Percentiles rank a stretch among this genome's conserved stretches.
Evolutionary conservation across 768 basidiomycete species (phyloP).

Genomic region (Hirschioporus abietinus): DNA sequence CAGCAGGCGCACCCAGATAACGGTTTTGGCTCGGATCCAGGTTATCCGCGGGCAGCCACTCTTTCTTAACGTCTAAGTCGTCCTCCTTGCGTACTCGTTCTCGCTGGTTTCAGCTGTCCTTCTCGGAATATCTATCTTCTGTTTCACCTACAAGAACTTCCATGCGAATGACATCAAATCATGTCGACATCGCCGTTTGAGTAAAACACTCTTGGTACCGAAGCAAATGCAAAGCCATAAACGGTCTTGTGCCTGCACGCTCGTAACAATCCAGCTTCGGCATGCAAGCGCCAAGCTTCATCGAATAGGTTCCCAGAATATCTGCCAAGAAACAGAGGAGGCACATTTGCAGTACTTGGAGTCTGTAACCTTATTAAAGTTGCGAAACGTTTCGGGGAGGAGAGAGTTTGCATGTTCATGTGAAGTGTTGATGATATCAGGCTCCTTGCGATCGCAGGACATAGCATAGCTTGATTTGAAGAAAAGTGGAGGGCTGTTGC

Average conservation of each 20-base stretch:
- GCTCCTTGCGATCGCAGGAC: background rate
- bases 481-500: background rate
- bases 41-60: too few species aligned
- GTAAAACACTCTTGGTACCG: background rate
- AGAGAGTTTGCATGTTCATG: background rate
- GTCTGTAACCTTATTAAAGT: background rate
- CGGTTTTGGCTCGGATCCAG: too few species aligned
- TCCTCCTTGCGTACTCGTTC: background rate
- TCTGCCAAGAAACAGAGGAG: background rate
- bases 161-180: slow-evolving; percentile 13
- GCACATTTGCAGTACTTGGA: background rate
- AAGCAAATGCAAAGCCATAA: background rate
- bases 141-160: slow-evolving; percentile 17
- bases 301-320: background rate
- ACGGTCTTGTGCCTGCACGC: slow-evolving; percentile 21
- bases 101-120: background rate
- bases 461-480: background rate
- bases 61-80: background rate
- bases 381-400: background rate
- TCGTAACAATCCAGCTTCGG: slow-evolving; percentile 8
- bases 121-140: background rate
- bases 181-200: background rate
- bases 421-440: background rate
- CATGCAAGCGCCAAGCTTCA: background rate
- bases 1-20: too few species aligned